Evolutionary conservation across 2,329 filamentous ascomycete species (phyloP).

Genomic region (Fusarium aywerte): DNA sequence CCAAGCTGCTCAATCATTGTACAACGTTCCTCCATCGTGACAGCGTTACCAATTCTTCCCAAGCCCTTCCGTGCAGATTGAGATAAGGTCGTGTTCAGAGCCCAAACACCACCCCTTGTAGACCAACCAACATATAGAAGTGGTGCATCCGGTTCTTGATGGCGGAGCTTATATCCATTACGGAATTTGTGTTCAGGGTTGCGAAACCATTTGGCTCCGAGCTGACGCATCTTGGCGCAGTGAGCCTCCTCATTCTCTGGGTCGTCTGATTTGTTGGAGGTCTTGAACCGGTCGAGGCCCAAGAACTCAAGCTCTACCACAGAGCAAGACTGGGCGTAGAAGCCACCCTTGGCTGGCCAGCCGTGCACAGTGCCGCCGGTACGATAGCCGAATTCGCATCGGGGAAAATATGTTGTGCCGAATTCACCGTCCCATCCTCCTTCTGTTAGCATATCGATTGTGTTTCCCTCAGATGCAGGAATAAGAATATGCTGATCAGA

Average conservation of each 20-base stretch:
- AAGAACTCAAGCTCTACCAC: conserved; percentile 1
- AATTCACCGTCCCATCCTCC: background rate
- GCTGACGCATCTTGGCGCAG: background rate
- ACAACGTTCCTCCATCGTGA: background rate
- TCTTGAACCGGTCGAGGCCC: background rate
- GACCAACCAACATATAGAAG: background rate
- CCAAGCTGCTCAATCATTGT: background rate
- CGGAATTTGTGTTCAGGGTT: background rate
- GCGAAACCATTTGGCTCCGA: background rate
- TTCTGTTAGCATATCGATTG: background rate
- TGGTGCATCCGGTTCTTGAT: background rate
- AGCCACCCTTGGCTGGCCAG: conserved; percentile 3
- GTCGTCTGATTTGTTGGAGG: background rate
- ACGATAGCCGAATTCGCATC: background rate
- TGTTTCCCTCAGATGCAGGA: background rate
- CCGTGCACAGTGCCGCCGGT: background rate
- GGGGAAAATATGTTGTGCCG: background rate
- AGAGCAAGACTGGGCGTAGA: background rate
- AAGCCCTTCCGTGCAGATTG: background rate
- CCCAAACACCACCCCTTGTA: background rate
- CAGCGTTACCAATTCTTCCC: background rate
- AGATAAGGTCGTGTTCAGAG: background rate
- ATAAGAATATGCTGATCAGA: background rate
- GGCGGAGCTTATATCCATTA: background rate
- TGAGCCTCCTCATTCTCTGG: background rate